Percentiles rank a stretch among this genome's conserved stretches.
These are phyloP conservation scores for Talaromyces sp. DNA, from an alignment of 2,329 filamentous ascomycete genomes.

Conservation along the genomic window DNA sequence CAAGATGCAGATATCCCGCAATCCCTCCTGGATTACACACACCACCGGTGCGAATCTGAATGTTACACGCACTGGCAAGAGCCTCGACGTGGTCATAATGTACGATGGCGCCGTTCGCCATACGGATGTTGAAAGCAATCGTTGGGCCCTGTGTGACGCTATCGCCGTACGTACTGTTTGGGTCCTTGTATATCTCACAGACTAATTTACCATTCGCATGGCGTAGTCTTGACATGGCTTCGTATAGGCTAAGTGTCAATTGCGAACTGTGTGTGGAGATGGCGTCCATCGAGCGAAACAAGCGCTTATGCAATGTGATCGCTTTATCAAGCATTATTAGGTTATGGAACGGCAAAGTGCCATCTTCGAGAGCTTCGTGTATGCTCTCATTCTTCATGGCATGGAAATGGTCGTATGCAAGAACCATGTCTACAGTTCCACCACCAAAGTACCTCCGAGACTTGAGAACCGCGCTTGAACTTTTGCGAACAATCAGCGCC, in stretches of 20 bases:
- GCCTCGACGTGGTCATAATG: slow-evolving; percentile 86
- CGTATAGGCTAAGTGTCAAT: slow-evolving; percentile 55
- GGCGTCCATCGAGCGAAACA: slow-evolving; percentile 66
- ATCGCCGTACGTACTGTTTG: slow-evolving; percentile 38
- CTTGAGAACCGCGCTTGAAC: slow-evolving; percentile 57
- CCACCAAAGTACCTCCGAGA: slow-evolving; percentile 80
- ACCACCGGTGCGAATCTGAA: slow-evolving; percentile 82
- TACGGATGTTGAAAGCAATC: slow-evolving; percentile 75
- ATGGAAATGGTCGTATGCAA: slow-evolving; percentile 75
- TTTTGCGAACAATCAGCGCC: slow-evolving; percentile 72
- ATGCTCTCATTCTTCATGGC: slow-evolving; percentile 63
- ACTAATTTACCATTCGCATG: slow-evolving; percentile 64
- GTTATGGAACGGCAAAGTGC: slow-evolving; percentile 81
- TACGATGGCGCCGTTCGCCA: slow-evolving; percentile 64
- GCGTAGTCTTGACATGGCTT: slow-evolving; percentile 52
- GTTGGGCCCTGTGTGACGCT: slow-evolving; percentile 60
- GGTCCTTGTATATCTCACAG: slow-evolving; percentile 59
- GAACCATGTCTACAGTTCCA: slow-evolving; percentile 87
- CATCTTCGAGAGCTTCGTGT: slow-evolving; percentile 82
- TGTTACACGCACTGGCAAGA: slow-evolving; percentile 67
- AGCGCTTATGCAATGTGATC: slow-evolving; percentile 58
- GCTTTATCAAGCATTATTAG: slow-evolving; percentile 77
- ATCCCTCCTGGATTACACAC: slow-evolving; percentile 90
- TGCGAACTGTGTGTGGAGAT: slow-evolving; percentile 66
- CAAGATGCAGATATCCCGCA: slow-evolving; percentile 62